Evolutionary conservation across 306 rosid genomes (phyloP), one percentile per base, ranked within the genome.

Genomic region (Datisca glomerata): DNA sequence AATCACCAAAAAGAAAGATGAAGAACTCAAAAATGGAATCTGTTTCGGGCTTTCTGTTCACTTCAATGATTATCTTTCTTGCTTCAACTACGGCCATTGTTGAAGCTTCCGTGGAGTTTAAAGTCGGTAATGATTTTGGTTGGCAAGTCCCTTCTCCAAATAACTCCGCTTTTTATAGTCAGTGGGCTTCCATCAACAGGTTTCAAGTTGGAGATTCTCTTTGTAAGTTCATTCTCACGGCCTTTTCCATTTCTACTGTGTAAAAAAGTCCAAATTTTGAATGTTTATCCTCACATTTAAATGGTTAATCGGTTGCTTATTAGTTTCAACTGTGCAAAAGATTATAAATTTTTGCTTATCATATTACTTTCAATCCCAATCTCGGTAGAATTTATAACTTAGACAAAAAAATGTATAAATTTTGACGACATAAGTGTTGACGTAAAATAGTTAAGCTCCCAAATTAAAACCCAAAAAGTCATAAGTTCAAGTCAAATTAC

Each of bases 141-240:
- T 89, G 97, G 97, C 55, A 29, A 8, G 49, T 47, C 16, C 95
- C 96, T 19, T 56, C 17, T 21, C 7, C 38, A 12, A 59, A 61
- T 50, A 15, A 74, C 35, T 8, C 74, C 8, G 55, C 28, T 4
- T 24, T 76, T 9, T 87, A 83, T 18, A 49, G 12, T 10, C 65
- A 70, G 11, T 87, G 97, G 94, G 93, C 94, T 51, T 34, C 59
- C 41, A 43, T 18, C 5, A 69, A 76, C 56, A 54, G 97, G 25
- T 87, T 87, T 25, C 89, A 72, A 18, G 31, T 87, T 4, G 93
- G 93, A 45, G 97, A 87, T 49, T 63, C 83, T 52, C 85, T 87
- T 1, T 57, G 97, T 85, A 27, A 68, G 67, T 63, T 11, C 21
- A 4, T 51, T 48, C 12, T 27, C 14, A 13, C 16, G 13, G 0